Conservation (phyloP, 2,329 filamentous ascomycete genomes). For the Fusarium sp. region DNA sequence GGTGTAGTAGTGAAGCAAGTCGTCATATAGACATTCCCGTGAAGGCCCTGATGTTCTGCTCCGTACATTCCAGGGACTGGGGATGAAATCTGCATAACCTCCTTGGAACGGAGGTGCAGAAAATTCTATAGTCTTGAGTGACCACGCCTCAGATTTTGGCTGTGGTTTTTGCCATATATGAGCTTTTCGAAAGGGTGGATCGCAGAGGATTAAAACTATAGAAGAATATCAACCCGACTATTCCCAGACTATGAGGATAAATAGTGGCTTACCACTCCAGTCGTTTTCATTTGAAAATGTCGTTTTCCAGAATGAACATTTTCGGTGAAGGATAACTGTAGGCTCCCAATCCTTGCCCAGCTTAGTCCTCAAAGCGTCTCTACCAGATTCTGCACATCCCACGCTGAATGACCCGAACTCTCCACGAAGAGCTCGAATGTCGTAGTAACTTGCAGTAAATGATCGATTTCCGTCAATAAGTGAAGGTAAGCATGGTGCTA, state of each 20-base stretch:
- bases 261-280: not conserved
- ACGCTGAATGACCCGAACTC: not conserved
- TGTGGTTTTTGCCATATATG: not conserved
- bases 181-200: not conserved
- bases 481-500: not conserved
- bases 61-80: not conserved
- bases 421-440: not conserved
- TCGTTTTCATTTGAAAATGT: not conserved
- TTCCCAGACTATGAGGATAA: not conserved
- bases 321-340: not conserved
- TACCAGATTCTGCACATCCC: not conserved
- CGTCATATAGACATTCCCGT: not conserved
- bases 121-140: not conserved
- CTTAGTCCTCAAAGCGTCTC: not conserved
- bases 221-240: not conserved
- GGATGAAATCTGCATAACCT: conserved; percentile 1
- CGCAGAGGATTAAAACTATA: not conserved
- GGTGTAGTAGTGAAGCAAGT: not conserved
- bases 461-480: not conserved
- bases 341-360: not conserved
- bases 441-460: not conserved
- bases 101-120: not conserved
- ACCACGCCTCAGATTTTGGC: not conserved
- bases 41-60: not conserved
- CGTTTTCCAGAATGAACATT: conserved; percentile 3